These are phyloP conservation scores for Ophiostoma piceae DNA, from an alignment of 2,329 filamentous ascomycete species.

Conservation along the genomic window DNA sequence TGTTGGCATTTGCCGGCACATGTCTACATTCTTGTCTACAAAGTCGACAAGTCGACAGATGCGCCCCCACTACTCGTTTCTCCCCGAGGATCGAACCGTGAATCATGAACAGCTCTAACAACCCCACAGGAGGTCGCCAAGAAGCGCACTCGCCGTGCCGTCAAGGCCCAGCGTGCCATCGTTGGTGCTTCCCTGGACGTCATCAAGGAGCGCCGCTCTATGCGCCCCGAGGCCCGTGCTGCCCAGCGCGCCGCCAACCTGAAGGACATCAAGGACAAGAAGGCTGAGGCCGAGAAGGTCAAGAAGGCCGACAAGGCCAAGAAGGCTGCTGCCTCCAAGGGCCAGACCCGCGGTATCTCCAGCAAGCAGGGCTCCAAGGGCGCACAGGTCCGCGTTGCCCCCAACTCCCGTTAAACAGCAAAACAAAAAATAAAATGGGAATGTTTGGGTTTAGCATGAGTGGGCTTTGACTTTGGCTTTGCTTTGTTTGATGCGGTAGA, in stretches of 20 bases:
- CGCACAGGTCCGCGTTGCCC: slow-evolving; percentile 74
- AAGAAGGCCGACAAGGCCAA: slow-evolving; percentile 99
- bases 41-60: not conserved
- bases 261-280: slow-evolving; percentile 99
- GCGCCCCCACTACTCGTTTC: too few species aligned
- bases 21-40: too few species aligned
- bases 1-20: not conserved
- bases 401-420: slow-evolving; percentile 70
- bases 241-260: slow-evolving; percentile 86
- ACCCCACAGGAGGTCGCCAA: slow-evolving; percentile 88
- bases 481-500: slow-evolving; percentile 16
- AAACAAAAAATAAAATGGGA: slow-evolving; percentile 19
- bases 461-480: slow-evolving; percentile 17
- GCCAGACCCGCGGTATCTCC: slow-evolving; percentile 71
- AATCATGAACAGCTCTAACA: slow-evolving; percentile 25
- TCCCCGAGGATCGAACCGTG: not conserved
- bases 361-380: slow-evolving; percentile 99
- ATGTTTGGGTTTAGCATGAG: slow-evolving; percentile 14
- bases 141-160: slow-evolving; percentile 96
- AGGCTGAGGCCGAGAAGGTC: slow-evolving; percentile 73
- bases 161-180: slow-evolving; percentile 98
- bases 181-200: slow-evolving; percentile 99
- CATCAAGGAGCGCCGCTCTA: slow-evolving; percentile 96
- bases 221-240: slow-evolving; percentile 91
- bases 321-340: slow-evolving; percentile 68